Conservation (phyloP, 192 early-diverging fungal species). For the Linnemannia hyalina region DNA sequence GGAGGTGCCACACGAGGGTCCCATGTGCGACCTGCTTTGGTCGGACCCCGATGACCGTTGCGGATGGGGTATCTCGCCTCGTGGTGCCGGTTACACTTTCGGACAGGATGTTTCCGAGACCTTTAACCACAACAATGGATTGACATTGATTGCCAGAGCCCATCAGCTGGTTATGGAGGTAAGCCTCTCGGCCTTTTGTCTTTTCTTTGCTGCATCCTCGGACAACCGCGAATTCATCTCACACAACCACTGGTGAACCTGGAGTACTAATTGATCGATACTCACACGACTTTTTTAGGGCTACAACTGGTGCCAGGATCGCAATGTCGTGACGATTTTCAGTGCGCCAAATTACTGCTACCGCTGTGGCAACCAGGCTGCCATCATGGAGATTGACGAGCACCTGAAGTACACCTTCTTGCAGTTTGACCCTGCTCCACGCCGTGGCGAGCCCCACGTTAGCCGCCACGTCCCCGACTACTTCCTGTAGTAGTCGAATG, state of each 20-base stretch:
- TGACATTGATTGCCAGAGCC: constrained; percentile 95
- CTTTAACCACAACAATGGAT: constrained; percentile 95
- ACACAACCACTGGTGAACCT: background rate
- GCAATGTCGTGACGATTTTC: constrained; percentile 99
- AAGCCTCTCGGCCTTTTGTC: background rate
- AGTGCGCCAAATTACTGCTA: constrained; percentile 99
- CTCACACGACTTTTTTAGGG: constrained; percentile 65
- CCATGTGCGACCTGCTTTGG: constrained; percentile 91
- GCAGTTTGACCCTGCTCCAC: constrained; percentile 98
- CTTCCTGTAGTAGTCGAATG: constrained; percentile 80
- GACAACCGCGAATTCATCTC: background rate
- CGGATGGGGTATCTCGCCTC: constrained; percentile 90
- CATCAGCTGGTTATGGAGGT: constrained; percentile 94
- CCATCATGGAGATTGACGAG: constrained; percentile 99
- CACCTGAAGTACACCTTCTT: constrained; percentile 99
- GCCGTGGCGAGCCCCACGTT: constrained; percentile 98
- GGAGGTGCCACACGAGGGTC: constrained; percentile 90
- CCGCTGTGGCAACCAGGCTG: constrained; percentile 99
- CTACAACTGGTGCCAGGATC: constrained; percentile 99
- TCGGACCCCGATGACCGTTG: constrained; percentile 90
- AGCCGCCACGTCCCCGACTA: constrained; percentile 98
- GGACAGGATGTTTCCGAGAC: constrained; percentile 90
- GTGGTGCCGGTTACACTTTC: constrained; percentile 91
- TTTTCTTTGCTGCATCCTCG: background rate
- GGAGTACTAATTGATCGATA: background rate